A percentile compares a stretch with the other conserved stretches of the same genome.
Conservation (phyloP, 2,329 filamentous ascomycete species). For the Talaromyces sp. region DNA sequence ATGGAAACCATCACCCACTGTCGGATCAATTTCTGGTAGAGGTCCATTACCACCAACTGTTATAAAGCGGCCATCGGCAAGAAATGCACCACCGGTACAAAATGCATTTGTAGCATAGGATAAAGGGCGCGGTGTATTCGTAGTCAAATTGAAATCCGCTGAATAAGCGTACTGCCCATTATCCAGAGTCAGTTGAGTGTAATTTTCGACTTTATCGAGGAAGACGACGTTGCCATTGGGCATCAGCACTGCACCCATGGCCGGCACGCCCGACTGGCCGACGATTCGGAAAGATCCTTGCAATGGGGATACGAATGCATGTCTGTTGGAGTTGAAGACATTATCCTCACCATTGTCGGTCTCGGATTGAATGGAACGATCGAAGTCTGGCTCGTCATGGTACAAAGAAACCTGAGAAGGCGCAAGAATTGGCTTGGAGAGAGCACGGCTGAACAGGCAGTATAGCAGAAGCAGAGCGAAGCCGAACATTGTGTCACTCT, state of each 20-base stretch:
- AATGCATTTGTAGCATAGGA: constrained; percentile 55
- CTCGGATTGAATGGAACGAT: background rate
- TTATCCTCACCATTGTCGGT: background rate
- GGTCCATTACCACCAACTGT: constrained; percentile 55
- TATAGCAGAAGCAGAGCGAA: background rate
- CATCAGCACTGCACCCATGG: constrained; percentile 57
- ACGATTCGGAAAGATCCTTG: constrained; percentile 43
- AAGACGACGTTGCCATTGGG: constrained; percentile 55
- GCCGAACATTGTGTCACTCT: background rate
- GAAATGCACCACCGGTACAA: constrained; percentile 54
- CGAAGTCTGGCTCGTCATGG: background rate
- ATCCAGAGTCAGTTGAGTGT: constrained; percentile 49
- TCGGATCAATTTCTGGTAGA: constrained; percentile 50
- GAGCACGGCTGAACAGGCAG: background rate
- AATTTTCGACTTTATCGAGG: constrained; percentile 59
- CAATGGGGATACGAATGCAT: background rate
- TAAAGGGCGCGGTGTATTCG: constrained; percentile 42
- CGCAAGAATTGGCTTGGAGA: background rate
- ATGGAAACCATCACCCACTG: constrained; percentile 53
- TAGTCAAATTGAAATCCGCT: constrained; percentile 51
- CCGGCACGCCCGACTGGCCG: constrained; percentile 55
- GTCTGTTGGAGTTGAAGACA: background rate
- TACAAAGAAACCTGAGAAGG: background rate
- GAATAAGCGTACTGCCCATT: constrained; percentile 56
- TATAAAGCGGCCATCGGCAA: constrained; percentile 51